These are phyloP conservation scores for Piloderma croceum DNA, from an alignment of 768 basidiomycete species.

Conservation along the genomic window DNA sequence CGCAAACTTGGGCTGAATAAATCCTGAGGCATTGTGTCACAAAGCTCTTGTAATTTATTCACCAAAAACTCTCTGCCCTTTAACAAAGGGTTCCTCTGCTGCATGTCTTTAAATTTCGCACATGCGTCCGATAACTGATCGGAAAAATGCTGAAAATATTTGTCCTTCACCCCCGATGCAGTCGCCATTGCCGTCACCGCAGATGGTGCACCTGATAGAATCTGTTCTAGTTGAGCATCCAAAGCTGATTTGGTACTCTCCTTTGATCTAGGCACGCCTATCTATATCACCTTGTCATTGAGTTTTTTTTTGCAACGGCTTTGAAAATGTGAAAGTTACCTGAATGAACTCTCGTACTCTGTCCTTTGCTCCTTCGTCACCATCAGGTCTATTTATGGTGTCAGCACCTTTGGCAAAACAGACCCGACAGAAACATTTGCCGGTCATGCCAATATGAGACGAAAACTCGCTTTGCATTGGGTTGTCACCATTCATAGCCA, in stretches of 20 bases:
- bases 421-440: conserved; percentile 16
- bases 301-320: no score
- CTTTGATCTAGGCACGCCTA: neutral
- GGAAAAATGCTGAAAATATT: conserved; percentile 7
- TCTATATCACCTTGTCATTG: no score
- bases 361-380: neutral
- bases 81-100: neutral
- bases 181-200: conserved; percentile 2
- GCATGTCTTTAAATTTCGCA: neutral
- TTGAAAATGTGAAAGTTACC: no score
- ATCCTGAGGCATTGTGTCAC: neutral
- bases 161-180: conserved; percentile 9
- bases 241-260: neutral
- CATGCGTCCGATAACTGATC: conserved; percentile 1
- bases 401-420: conserved; percentile 5
- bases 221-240: neutral
- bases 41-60: neutral
- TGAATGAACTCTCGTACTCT: neutral
- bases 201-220: neutral
- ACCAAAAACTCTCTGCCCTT: neutral
- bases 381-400: no score
- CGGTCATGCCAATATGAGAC: conserved; percentile 17
- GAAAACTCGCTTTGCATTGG: conserved; percentile 21
- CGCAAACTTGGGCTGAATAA: neutral
- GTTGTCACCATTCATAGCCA: conserved; percentile 17